These are phyloP conservation scores for Aspergillus sclerotioniger DNA, from an alignment of 495 filamentous ascomycete genomes.

Conservation along the genomic window DNA sequence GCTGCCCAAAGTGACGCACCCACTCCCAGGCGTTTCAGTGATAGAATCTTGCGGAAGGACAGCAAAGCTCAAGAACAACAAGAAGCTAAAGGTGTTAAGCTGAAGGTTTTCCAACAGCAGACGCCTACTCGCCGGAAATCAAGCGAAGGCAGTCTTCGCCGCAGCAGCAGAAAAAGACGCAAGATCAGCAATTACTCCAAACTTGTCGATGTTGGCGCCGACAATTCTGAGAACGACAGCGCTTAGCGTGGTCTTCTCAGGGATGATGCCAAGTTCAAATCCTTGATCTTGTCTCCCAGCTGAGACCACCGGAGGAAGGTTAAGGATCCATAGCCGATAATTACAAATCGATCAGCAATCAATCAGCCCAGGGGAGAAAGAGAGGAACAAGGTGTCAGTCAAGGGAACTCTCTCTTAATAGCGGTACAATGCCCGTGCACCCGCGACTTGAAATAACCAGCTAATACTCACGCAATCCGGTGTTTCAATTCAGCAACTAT, in stretches of 20 bases:
- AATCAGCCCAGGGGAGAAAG: too few species aligned
- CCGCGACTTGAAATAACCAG: not conserved
- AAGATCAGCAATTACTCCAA: constrained; percentile 32
- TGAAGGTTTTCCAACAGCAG: not conserved
- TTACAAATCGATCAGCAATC: not conserved
- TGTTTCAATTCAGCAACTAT: not conserved
- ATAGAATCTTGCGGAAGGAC: not conserved
- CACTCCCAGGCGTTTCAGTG: not conserved
- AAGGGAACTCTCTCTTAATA: not conserved
- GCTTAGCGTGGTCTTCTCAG: not conserved
- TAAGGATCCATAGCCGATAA: not conserved
- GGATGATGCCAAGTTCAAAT: not conserved
- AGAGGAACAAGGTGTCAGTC: not conserved
- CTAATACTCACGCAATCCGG: not conserved
- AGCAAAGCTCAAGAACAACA: not conserved
- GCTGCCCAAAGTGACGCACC: not conserved
- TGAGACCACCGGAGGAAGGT: not conserved
- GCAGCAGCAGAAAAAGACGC: constrained; percentile 26
- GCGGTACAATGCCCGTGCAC: not conserved
- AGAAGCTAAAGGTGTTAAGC: not conserved
- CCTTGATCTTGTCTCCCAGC: not conserved
- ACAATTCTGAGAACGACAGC: constrained; percentile 23
- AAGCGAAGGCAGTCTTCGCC: constrained; percentile 9
- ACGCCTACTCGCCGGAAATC: not conserved
- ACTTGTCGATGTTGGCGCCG: constrained; percentile 28